Evolutionary conservation across 1,139 yeast genomes (phyloP), one percentile per base, ranked within the genome.

Genomic region (Magnusiomyces suaveolens): DNA sequence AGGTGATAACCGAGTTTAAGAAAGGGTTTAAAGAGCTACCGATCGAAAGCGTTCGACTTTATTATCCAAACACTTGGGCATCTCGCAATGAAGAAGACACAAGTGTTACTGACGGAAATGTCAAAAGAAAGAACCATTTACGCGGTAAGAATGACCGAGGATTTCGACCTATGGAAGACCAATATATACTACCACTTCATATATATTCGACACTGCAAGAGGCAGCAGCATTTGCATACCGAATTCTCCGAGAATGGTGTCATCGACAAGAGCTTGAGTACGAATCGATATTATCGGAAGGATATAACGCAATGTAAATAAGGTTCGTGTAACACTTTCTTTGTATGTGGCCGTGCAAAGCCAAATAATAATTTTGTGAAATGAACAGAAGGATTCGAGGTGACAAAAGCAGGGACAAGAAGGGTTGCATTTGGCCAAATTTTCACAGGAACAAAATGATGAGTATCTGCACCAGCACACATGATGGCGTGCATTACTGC

Each of bases 191-290:
- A 48, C 76, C 76, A 1, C 59, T 73, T 48, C 74, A 71, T 48
- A 62, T 62, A 32, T 70, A 63, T 56, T 66, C 75, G n/a, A 58
- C 71, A 2, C 56, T 72, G 4, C 72, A 71, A 48, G 77, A 74
- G 50, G 75, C 70, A 0, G 71, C 75, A 1, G 75, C 75, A 3
- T 66, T 72, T 52, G 73, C 70, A 2, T 67, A 64, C 52, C 56
- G 63, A 6, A 55, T 70, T 33, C 56, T 67, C 12, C 60, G 60
- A 29, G 75, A 72, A 55, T 72, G 74, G 74, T 67, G 71, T 8
- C 64, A 61, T 10, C 50, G 52, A 25, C 58, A 63, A 43, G 57
- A 62, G 14, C 56, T 73, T 33, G 60, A 63, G 47, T 66, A 56
- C 33, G 53, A 54, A 20, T 54, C 55, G 55, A 56, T 52, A 16